A percentile compares a stretch with the other conserved stretches of the same genome.
Evolutionary conservation across 2,329 filamentous ascomycete genomes (phyloP).

Genomic region (Nemania sp.): DNA sequence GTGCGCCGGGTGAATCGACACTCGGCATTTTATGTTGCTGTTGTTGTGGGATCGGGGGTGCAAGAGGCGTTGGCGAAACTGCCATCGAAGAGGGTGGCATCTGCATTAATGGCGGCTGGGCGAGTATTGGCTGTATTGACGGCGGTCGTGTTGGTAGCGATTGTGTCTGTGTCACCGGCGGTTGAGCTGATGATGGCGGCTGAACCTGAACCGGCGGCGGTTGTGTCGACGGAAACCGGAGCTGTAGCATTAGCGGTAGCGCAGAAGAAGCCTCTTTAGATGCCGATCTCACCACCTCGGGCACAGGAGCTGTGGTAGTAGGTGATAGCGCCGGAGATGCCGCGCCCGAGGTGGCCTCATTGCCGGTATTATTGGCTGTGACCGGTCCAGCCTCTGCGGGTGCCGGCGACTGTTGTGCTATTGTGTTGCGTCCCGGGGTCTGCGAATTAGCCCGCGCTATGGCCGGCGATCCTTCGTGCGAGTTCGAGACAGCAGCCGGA

Average conservation of each 20-base stretch:
- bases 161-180: background rate
- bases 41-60: background rate
- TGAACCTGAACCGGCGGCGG: background rate
- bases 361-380: background rate
- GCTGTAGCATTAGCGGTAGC: background rate
- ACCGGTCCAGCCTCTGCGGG: background rate
- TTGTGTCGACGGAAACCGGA: background rate
- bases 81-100: no score
- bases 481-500: background rate
- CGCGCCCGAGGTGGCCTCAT: background rate
- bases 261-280: background rate
- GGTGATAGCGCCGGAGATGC: background rate
- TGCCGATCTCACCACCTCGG: background rate
- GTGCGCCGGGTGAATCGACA: background rate
- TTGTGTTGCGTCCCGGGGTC: constrained; percentile 3
- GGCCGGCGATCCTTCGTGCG: background rate
- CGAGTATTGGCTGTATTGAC: background rate
- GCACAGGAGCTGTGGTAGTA: background rate
- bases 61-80: background rate
- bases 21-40: background rate
- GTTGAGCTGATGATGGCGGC: background rate
- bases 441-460: constrained; percentile 1
- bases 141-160: background rate
- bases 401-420: background rate
- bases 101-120: background rate